phyloP scores from a whole-genome alignment of 179 eudicot species.

The Gypsophila paniculata region DNA sequence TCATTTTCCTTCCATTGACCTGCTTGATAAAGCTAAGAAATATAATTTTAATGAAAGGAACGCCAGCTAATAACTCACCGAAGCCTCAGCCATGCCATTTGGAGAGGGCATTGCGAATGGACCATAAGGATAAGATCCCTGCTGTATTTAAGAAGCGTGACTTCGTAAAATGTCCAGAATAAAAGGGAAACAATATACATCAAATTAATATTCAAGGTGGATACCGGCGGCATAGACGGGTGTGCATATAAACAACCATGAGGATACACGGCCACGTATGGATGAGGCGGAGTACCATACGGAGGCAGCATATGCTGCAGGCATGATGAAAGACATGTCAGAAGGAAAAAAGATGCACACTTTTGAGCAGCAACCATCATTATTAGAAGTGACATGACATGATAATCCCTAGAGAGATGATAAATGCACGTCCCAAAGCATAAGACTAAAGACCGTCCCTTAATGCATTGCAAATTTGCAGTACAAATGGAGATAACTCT shows the following conservation, averaged over 20 bases:
- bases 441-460: background rate
- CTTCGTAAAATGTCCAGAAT: background rate
- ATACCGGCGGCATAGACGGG: slow-evolving; percentile 94
- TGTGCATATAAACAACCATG: slow-evolving; percentile 93
- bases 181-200: background rate
- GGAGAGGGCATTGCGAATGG: slow-evolving; percentile 84
- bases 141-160: slow-evolving; percentile 14
- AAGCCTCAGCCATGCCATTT: slow-evolving; percentile 76
- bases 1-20: slow-evolving; percentile 11
- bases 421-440: background rate
- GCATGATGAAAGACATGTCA: slow-evolving; percentile 20
- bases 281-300: slow-evolving; percentile 95
- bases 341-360: slow-evolving; percentile 7
- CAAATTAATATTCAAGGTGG: slow-evolving; percentile 9
- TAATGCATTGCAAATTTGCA: background rate
- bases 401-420: background rate
- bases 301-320: slow-evolving; percentile 90
- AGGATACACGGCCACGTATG: slow-evolving; percentile 98
- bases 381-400: background rate
- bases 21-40: slow-evolving; percentile 1
- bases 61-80: slow-evolving; percentile 50
- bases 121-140: slow-evolving; percentile 95
- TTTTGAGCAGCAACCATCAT: background rate
- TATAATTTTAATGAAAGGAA: background rate
- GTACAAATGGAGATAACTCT: background rate